A percentile compares a stretch with the other conserved stretches of the same genome.
These are phyloP conservation scores for Verticillium nonalfalfae DNA, from an alignment of 2,329 filamentous ascomycete genomes.

Conservation along the genomic window DNA sequence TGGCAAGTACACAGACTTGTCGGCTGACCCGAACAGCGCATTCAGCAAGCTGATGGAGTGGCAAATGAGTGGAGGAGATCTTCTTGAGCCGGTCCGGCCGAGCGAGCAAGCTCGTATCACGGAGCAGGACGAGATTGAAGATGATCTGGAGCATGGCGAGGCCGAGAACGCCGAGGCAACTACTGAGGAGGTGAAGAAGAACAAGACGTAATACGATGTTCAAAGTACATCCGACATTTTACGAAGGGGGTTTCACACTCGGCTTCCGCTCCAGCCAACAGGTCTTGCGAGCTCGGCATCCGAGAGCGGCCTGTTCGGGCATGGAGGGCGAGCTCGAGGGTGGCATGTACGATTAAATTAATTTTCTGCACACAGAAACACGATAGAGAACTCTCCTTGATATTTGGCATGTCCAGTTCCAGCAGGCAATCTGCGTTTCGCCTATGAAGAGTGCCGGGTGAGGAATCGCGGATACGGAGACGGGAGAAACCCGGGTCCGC, in stretches of 20 bases:
- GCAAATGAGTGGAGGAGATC: slow-evolving; percentile 87
- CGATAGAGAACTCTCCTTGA: slow-evolving; percentile 18
- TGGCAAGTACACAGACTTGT: slow-evolving; percentile 75
- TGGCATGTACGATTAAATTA: not conserved
- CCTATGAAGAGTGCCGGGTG: too few relatives aligned
- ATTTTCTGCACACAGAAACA: not conserved
- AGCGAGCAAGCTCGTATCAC: slow-evolving; percentile 34
- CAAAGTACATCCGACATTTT: not conserved
- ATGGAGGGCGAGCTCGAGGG: not conserved
- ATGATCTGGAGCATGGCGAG: slow-evolving; percentile 23
- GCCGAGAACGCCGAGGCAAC: slow-evolving; percentile 5
- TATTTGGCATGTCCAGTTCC: not conserved
- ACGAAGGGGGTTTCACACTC: not conserved
- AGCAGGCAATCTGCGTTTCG: not conserved
- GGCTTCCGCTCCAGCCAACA: not conserved
- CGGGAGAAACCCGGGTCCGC: too few relatives aligned
- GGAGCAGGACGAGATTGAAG: slow-evolving; percentile 46
- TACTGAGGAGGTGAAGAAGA: slow-evolving; percentile 6
- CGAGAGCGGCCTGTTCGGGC: not conserved
- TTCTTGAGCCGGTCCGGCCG: slow-evolving; percentile 24
- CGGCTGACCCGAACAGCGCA: slow-evolving; percentile 66
- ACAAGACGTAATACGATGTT: slow-evolving; percentile 3
- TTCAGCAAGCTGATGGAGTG: slow-evolving; percentile 98
- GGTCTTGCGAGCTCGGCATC: not conserved
- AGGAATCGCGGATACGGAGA: too few relatives aligned